Percentiles rank a stretch among this genome's conserved stretches.
Evolutionary conservation across 768 basidiomycete species (phyloP).

Genomic region (Mycena sanguinolenta): DNA sequence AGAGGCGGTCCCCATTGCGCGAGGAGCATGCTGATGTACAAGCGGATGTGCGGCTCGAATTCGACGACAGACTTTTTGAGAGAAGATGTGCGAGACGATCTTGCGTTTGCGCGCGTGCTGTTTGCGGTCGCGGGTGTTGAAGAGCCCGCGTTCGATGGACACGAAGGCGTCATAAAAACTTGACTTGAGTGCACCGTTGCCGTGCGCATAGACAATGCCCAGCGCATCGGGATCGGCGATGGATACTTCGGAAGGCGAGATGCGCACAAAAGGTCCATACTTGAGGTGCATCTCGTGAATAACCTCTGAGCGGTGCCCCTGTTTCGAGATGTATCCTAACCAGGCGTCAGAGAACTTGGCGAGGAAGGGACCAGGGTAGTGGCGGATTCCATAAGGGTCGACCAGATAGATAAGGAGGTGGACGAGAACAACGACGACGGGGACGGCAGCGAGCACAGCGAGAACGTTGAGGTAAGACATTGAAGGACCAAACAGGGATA

Average conservation of each 20-base stretch:
- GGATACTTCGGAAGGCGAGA: conserved; percentile 84
- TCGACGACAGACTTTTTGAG: conserved; percentile 87
- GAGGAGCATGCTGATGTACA: conserved; percentile 71
- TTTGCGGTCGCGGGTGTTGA: conserved; percentile 81
- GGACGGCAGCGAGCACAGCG: conserved; percentile 30
- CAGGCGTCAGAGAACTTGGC: conserved; percentile 82
- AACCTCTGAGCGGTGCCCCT: conserved; percentile 81
- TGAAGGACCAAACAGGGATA: background rate
- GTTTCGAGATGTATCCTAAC: conserved; percentile 73
- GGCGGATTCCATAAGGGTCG: conserved; percentile 71
- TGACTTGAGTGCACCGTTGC: conserved; percentile 86
- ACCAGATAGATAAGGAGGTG: conserved; percentile 66
- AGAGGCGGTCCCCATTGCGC: conserved; percentile 84
- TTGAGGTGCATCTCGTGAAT: conserved; percentile 81
- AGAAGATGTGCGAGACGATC: conserved; percentile 88
- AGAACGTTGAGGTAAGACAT: conserved; percentile 21
- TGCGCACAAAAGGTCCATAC: conserved; percentile 78
- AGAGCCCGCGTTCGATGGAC: conserved; percentile 77
- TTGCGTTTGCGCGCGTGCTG: conserved; percentile 93
- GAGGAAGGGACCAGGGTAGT: conserved; percentile 75
- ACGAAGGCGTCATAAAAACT: conserved; percentile 87
- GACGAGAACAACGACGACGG: conserved; percentile 47
- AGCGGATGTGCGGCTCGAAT: conserved; percentile 84
- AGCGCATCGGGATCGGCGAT: conserved; percentile 85
- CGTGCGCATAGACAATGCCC: conserved; percentile 81